Evolutionary conservation across 208 protist species (phyloP).

Genomic region (Leishmania tropica): DNA sequence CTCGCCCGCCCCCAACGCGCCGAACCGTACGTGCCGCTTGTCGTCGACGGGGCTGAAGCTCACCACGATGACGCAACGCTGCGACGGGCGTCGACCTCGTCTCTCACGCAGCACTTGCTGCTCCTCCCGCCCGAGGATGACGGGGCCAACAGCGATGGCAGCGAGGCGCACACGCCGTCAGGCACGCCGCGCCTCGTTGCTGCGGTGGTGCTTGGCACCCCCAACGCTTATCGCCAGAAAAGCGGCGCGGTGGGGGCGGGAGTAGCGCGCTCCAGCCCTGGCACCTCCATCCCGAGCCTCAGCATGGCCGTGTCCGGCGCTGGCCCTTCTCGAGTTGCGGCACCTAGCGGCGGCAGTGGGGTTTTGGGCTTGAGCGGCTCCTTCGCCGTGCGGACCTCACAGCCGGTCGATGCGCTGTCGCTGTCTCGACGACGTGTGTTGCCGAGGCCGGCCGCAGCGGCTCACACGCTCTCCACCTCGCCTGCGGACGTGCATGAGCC

Average conservation of each 20-base stretch:
- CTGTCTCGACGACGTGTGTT: no score
- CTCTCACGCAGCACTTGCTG: not conserved
- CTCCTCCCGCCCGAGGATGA: not conserved
- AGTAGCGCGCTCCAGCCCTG: not conserved
- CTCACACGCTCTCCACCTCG: no score
- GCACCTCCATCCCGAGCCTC: conserved; percentile 11
- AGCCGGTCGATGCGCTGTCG: no score
- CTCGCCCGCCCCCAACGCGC: not conserved
- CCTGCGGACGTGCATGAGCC: no score
- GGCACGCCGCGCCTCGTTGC: conserved; percentile 9
- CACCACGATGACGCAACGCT: not conserved
- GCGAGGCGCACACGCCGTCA: not conserved
- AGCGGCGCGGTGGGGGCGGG: not conserved
- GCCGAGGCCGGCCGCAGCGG: no score
- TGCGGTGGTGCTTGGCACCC: conserved; percentile 31
- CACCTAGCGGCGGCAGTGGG: not conserved
- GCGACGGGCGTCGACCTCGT: not conserved
- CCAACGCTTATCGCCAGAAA: conserved; percentile 18
- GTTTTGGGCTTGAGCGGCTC: not conserved
- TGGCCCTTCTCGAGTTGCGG: not conserved
- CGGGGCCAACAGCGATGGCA: not conserved
- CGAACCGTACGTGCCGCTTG: not conserved
- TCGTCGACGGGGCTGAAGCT: not conserved
- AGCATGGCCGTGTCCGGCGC: not conserved
- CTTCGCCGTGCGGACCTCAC: conserved; percentile 1